A percentile compares a stretch with the other conserved stretches of the same genome.
Conservation (phyloP, 179 eudicot species). For the Silene vulgaris region DNA sequence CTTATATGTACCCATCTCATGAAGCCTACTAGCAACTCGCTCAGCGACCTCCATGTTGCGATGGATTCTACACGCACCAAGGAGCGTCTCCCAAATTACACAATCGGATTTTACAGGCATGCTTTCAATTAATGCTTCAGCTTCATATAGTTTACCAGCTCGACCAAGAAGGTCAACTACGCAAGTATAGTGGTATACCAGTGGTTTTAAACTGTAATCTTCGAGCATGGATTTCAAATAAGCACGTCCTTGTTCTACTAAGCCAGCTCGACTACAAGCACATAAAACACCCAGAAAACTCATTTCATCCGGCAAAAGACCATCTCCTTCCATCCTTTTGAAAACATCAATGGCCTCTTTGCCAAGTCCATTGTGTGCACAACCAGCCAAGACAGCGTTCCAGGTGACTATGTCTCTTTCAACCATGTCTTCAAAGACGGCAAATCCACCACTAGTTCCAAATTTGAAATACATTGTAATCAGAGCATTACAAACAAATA, state of each 20-base stretch:
- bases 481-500: constrained; percentile 37
- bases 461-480: constrained; percentile 44
- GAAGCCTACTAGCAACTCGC: constrained; percentile 35
- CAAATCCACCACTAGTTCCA: constrained; percentile 36
- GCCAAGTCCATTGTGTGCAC: constrained; percentile 44
- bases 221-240: constrained; percentile 37
- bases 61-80: constrained; percentile 42
- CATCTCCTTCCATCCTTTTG: constrained; percentile 32
- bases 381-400: constrained; percentile 48
- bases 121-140: constrained; percentile 38
- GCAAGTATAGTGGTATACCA: constrained; percentile 42
- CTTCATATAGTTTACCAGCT: constrained; percentile 37
- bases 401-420: constrained; percentile 38
- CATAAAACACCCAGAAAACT: constrained; percentile 37
- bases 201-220: constrained; percentile 36
- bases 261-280: constrained; percentile 47
- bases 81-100: constrained; percentile 48
- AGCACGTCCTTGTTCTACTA: constrained; percentile 34
- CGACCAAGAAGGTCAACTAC: constrained; percentile 50
- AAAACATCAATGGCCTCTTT: constrained; percentile 32
- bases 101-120: constrained; percentile 40
- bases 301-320: constrained; percentile 30
- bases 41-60: constrained; percentile 32
- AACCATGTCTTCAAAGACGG: constrained; percentile 35
- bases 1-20: constrained; percentile 27